These are phyloP conservation scores for Claviceps pusilla DNA, from an alignment of 2,329 filamentous ascomycete species.

Conservation along the genomic window DNA sequence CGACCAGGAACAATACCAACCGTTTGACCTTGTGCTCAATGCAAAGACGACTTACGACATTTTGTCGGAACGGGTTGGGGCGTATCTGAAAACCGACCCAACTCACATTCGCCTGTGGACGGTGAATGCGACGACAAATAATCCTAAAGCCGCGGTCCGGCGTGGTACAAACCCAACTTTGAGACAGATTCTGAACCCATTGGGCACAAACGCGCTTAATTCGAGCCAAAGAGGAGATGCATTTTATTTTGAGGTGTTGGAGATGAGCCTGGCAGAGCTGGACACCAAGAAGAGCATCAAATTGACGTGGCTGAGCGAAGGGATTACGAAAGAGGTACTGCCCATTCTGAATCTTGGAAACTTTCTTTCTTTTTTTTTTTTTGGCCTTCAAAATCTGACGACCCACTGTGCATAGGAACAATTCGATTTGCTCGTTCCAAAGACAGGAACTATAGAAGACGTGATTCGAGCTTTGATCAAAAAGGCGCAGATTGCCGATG, in stretches of 20 bases:
- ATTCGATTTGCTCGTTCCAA: slow-evolving; percentile 72
- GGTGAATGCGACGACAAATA: slow-evolving; percentile 60
- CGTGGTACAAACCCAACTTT: slow-evolving; percentile 57
- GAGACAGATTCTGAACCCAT: slow-evolving; percentile 60
- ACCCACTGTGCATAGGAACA: slow-evolving; percentile 39
- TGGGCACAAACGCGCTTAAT: slow-evolving; percentile 52
- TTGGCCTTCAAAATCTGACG: background rate
- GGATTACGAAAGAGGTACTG: slow-evolving; percentile 71
- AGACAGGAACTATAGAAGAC: slow-evolving; percentile 68
- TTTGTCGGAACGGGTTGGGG: slow-evolving; percentile 67
- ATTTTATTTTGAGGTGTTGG: slow-evolving; percentile 82
- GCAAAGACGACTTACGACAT: slow-evolving; percentile 84
- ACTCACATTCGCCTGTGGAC: slow-evolving; percentile 89
- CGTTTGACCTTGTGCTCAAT: slow-evolving; percentile 66
- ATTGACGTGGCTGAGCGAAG: slow-evolving; percentile 73
- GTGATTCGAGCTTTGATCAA: slow-evolving; percentile 61
- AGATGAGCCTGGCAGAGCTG: slow-evolving; percentile 84
- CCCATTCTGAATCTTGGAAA: background rate
- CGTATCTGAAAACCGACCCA: slow-evolving; percentile 58
- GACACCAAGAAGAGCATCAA: slow-evolving; percentile 85
- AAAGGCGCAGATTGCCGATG: slow-evolving; percentile 65
- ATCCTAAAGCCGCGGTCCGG: slow-evolving; percentile 65
- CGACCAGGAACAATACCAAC: slow-evolving; percentile 42
- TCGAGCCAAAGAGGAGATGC: slow-evolving; percentile 59
- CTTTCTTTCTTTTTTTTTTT: background rate